These are phyloP conservation scores for Porphyrellus cyaneotinctus DNA, from an alignment of 768 basidiomycete genomes.

Conservation along the genomic window DNA sequence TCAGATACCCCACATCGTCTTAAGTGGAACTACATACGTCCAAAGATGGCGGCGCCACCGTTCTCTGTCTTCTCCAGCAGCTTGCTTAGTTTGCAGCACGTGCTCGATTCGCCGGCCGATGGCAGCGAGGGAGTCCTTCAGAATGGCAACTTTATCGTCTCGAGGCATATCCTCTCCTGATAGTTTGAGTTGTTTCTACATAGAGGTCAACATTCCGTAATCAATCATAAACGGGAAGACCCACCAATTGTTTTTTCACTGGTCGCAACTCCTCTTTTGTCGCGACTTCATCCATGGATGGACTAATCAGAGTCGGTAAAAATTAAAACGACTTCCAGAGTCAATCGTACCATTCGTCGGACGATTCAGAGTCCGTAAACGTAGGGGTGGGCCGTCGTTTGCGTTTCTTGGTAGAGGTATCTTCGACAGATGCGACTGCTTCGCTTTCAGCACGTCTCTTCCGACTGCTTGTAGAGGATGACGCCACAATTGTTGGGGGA, in stretches of 20 bases:
- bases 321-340: not conserved
- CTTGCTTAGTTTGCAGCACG: conserved; percentile 71
- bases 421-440: conserved; percentile 77
- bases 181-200: conserved; percentile 89
- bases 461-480: conserved; percentile 56
- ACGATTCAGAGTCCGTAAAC: conserved; percentile 92
- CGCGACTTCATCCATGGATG: conserved; percentile 90
- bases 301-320: conserved; percentile 41
- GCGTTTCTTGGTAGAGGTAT: conserved; percentile 61
- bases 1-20: conserved; percentile 9
- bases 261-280: conserved; percentile 96
- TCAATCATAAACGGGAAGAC: conserved; percentile 23
- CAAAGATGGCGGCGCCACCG: conserved; percentile 94
- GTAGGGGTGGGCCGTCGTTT: conserved; percentile 95
- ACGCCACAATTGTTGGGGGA: conserved; percentile 66
- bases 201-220: conserved; percentile 3
- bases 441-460: conserved; percentile 84
- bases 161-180: conserved; percentile 91
- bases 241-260: conserved; percentile 91
- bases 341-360: conserved; percentile 73
- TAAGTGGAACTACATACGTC: conserved; percentile 62
- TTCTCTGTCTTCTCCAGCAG: conserved; percentile 76
- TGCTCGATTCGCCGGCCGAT: conserved; percentile 90
- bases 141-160: conserved; percentile 92
- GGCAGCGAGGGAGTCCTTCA: conserved; percentile 92